phyloP scores from a whole-genome alignment of 2,329 filamentous ascomycete species.

The Penicillium sp. region DNA sequence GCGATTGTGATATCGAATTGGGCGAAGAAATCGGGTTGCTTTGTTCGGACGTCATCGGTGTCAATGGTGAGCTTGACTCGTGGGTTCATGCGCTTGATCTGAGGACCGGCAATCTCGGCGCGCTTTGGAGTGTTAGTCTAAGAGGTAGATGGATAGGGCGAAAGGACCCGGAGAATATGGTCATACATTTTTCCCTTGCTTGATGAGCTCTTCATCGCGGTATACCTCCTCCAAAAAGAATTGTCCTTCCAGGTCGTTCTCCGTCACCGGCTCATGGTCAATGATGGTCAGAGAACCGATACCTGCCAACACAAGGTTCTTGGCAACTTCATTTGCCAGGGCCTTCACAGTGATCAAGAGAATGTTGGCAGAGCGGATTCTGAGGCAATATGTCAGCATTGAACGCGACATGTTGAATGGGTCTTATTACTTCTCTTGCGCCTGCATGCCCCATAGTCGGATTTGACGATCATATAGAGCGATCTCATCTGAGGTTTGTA shows the following conservation, averaged over 20 bases:
- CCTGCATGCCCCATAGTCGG: conserved; percentile 92
- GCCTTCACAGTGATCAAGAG: conserved; percentile 86
- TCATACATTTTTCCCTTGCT: conserved; percentile 68
- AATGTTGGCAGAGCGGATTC: conserved; percentile 85
- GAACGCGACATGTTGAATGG: neutral
- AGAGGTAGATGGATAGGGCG: neutral
- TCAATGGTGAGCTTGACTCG: conserved; percentile 77
- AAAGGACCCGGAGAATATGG: conserved; percentile 3
- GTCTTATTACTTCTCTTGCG: conserved; percentile 68
- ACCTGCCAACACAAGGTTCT: conserved; percentile 93
- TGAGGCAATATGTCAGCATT: conserved; percentile 33
- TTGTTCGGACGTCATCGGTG: conserved; percentile 64
- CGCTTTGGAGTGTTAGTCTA: conserved; percentile 51
- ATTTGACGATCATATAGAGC: conserved; percentile 97
- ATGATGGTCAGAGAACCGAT: conserved; percentile 87
- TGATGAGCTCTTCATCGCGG: conserved; percentile 20
- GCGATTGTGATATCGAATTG: conserved; percentile 85
- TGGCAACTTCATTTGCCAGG: conserved; percentile 90
- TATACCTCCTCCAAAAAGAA: conserved; percentile 77
- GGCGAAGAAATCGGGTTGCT: conserved; percentile 72
- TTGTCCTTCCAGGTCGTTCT: conserved; percentile 77
- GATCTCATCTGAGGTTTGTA: conserved; percentile 72
- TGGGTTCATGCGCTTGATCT: conserved; percentile 84
- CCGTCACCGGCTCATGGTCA: conserved; percentile 73
- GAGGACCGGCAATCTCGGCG: conserved; percentile 74